Percentiles rank a stretch among this genome's conserved stretches.
phyloP scores from a whole-genome alignment of 768 basidiomycete species.

The Suillus brevipes region DNA sequence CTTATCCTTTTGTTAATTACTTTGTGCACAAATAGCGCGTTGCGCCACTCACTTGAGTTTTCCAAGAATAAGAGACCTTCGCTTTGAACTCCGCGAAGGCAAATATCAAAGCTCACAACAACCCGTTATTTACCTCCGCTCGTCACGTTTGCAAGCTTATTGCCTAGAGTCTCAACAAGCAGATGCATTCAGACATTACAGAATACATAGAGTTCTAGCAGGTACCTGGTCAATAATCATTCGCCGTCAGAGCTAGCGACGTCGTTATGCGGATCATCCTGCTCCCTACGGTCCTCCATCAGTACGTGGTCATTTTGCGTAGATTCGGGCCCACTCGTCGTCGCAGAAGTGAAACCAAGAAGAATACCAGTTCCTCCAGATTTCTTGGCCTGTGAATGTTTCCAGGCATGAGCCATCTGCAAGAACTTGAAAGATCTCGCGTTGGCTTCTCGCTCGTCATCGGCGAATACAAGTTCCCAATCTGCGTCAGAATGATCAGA shows the following conservation, averaged over 20 bases:
- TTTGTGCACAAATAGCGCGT: background rate
- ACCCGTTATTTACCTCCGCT: background rate
- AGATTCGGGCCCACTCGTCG: constrained; percentile 13
- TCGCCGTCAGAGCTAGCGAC: constrained; percentile 56
- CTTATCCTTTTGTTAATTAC: background rate
- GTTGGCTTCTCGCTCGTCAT: constrained; percentile 93
- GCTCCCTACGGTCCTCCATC: constrained; percentile 22
- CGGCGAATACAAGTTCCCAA: constrained; percentile 94
- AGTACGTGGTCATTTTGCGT: constrained; percentile 19
- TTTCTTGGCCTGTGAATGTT: constrained; percentile 50
- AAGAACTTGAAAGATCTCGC: constrained; percentile 94
- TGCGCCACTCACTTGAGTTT: background rate
- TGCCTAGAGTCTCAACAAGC: background rate
- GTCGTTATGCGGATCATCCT: constrained; percentile 46
- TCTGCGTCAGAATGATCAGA: constrained; percentile 46
- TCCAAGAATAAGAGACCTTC: background rate
- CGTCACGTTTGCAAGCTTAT: background rate
- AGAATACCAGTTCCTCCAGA: constrained; percentile 35
- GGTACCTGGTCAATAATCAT: constrained; percentile 10
- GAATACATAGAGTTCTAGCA: constrained; percentile 2
- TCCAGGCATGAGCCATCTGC: constrained; percentile 94
- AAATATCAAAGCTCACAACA: too few species aligned
- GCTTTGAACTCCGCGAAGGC: too few species aligned
- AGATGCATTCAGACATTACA: constrained; percentile 6
- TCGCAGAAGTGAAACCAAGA: constrained; percentile 51